Evolutionary conservation across 2,329 filamentous ascomycete genomes (phyloP), one percentile per base, ranked within the genome.

Genomic region (Diaporthe vexans): DNA sequence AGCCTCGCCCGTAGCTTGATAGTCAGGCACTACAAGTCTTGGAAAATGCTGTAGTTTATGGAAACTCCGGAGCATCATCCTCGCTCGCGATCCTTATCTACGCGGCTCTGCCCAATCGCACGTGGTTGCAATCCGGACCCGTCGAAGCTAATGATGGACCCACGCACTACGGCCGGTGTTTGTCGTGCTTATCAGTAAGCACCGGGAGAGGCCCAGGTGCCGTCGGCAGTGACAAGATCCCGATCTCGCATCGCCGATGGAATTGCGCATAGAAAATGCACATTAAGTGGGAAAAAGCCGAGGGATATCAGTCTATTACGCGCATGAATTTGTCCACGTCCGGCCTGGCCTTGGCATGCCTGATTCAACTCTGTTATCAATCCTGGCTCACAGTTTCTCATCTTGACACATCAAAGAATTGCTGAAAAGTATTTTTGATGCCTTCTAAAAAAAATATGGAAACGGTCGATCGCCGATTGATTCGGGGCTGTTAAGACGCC

Each of bases 41-140:
- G 61, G 26, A 51, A 17, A 19, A 29, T n/a, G 26, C 26, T 65
- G 19, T 7, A 65, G 43, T 51, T 51, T 26, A 65, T 65, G 61
- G 61, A 11, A 33, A 51, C 9, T 11, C 61, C 43, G 43, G 33
- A 26, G 26, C 61, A 35, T 51, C 43, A 35, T 65, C 61, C 43
- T 65, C 61, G 24, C 43, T 35, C 29, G 1, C 17, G 26, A 17
- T 65, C 61, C 43, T 51, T 65, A 65, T 65, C 61, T 65, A 19
- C 43, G 43, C 61, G 61, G 43, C 61, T 65, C 61, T 51, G 29
- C 43, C 61, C 61, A 65, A 65, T 65, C 43, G 61, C 61, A 65
- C 61, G 43, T 65, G 61, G 61, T 1, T 35, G 21, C 19, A 1
- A 51, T 51, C 29, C 26, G 61, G n/a, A 35, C 35, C 61, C 43